Evolutionary conservation across 306 rosid genomes (phyloP), one percentile per base, ranked within the genome.

Genomic region (Cucurbita maxima): DNA sequence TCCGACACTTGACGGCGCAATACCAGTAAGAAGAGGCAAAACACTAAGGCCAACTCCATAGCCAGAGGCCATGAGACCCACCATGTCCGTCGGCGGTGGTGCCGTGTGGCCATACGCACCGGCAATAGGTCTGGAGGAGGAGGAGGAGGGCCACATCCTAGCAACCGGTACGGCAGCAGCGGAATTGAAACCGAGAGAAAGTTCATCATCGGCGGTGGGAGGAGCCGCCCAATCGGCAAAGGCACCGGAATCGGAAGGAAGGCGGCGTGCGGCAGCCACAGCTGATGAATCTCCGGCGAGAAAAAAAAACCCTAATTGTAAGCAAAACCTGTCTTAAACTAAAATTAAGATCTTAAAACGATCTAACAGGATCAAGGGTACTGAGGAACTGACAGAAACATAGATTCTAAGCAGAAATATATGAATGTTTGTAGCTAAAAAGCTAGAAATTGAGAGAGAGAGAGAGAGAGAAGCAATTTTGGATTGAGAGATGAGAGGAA

Each of bases 241-340:
- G 14, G 71, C 71, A 43, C 71, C 51, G 14, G 71, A 18, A n/a
- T 64, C 52, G 3, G 71, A 41, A 10, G 53, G 53, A 10, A 64
- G 36, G 18, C 53, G 51, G 51, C 71, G 51, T 64, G 71, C 51
- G 48, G 71, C 71, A 41, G 71, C 71, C 71, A 64, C 71, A 64
- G 71, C 71, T 64, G 53, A 45, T 16, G 30, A 59, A 59, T 59
- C 66, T 59, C 43, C 19, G 66, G 66, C 66, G 30, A 9, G 5
- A 4, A 61, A 15, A 4, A 25, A 61, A 61, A 61, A 38, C 69
- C 69, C 69, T 61, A 56, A 56, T 56, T 56, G 58, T 54, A 34
- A 34, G 5, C 14, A 50, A 50, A 50, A 50, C 13, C 54, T 50
- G 0, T 45, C 50, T 10, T 12, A 45, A 45, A 20, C 10, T 10